Conservation (phyloP, 106 monocot species). For the Narthecium ossifragum region DNA sequence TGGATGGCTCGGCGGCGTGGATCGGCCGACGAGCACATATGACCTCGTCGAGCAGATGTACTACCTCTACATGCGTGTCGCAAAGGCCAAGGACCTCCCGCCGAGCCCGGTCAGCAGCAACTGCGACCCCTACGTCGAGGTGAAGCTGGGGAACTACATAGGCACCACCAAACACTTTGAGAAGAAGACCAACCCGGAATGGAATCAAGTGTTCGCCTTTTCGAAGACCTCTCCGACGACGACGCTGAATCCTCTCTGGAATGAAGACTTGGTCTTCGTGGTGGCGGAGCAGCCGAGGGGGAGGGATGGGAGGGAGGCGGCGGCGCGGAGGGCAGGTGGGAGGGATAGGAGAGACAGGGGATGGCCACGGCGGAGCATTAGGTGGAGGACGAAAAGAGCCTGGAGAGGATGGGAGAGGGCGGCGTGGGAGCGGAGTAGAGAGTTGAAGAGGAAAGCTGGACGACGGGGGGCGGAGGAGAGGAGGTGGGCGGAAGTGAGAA, state of each 20-base stretch:
- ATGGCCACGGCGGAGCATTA: too few relatives aligned
- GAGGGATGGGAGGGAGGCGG: too few relatives aligned
- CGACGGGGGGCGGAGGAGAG: too few relatives aligned
- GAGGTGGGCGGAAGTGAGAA: too few relatives aligned
- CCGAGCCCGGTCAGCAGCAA: conserved; percentile 45
- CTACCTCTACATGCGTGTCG: conserved; percentile 70
- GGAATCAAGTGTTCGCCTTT: too few relatives aligned
- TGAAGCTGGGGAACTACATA: too few relatives aligned
- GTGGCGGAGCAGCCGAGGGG: conserved; percentile 54
- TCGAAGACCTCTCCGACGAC: conserved; percentile 34
- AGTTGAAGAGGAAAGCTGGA: too few relatives aligned
- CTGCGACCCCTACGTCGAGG: conserved; percentile 75
- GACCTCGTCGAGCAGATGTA: conserved; percentile 87
- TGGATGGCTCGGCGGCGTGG: conserved; percentile 36
- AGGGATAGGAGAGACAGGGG: too few relatives aligned
- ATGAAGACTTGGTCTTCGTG: conserved; percentile 52
- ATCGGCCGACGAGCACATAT: conserved; percentile 63
- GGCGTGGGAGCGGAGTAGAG: too few relatives aligned
- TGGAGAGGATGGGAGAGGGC: too few relatives aligned
- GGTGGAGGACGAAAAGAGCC: too few relatives aligned
- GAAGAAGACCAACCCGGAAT: conserved; percentile 67
- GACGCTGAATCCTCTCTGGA: conserved; percentile 36
- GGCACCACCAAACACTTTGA: conserved; percentile 66
- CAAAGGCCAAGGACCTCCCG: conserved; percentile 70
- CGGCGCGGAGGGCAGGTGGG: too few relatives aligned